These are phyloP conservation scores for Malus hybrid DNA, from an alignment of 331 rosid genomes.

Conservation along the genomic window DNA sequence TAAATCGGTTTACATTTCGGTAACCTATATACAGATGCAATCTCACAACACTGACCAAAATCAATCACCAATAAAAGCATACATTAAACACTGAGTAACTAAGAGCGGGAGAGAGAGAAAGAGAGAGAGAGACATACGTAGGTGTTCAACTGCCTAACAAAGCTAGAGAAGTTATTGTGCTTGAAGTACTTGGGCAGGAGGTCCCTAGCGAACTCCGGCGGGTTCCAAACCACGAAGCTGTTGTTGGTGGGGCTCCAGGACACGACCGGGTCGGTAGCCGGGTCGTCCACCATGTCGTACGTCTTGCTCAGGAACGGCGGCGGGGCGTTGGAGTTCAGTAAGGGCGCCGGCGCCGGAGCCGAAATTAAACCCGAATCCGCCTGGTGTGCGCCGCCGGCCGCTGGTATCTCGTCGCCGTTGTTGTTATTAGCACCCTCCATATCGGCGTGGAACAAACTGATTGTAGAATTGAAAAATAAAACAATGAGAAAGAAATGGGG, in stretches of 20 bases:
- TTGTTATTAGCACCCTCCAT: conserved; percentile 36
- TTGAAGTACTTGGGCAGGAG: conserved; percentile 89
- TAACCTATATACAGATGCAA: background rate
- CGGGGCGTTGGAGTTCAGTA: conserved; percentile 57
- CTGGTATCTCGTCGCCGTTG: conserved; percentile 16
- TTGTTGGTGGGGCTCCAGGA: conserved; percentile 91
- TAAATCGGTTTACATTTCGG: background rate
- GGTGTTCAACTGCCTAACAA: conserved; percentile 87
- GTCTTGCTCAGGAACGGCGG: conserved; percentile 97
- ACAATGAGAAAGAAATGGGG: background rate
- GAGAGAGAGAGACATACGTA: conserved; percentile 37
- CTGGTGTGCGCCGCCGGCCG: conserved; percentile 7
- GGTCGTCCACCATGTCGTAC: conserved; percentile 93
- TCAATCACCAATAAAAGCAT: background rate
- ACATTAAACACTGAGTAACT: background rate
- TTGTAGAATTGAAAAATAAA: background rate
- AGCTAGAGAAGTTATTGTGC: conserved; percentile 91
- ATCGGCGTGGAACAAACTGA: background rate
- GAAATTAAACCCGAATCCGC: conserved; percentile 38
- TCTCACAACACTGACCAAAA: background rate
- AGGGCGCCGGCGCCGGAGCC: conserved; percentile 52
- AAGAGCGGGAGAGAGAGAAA: background rate
- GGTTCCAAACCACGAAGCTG: conserved; percentile 96
- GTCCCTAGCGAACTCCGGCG: conserved; percentile 94
- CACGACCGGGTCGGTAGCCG: conserved; percentile 63